Percentiles rank a stretch among this genome's conserved stretches.
phyloP scores from a whole-genome alignment of 305 asterid species.

The Withania somnifera region DNA sequence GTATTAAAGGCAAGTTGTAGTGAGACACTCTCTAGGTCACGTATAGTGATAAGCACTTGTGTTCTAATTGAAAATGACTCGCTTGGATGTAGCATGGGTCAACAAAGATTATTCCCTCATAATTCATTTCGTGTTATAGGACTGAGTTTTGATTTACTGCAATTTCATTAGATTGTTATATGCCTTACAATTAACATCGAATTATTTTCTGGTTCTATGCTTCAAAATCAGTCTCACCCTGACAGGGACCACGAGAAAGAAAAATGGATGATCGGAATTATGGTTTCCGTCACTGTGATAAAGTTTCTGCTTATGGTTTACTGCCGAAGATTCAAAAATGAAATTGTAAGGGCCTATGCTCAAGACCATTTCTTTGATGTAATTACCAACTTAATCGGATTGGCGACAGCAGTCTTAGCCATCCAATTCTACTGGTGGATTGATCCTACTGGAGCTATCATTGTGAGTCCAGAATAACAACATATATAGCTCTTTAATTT shows the following conservation, averaged over 20 bases:
- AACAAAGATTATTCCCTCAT: background rate
- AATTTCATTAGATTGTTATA: background rate
- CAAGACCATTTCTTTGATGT: constrained; percentile 92
- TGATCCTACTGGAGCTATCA: constrained; percentile 79
- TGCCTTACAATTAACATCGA: background rate
- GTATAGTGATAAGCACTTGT: background rate
- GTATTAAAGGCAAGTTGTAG: background rate
- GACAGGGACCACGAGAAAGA: constrained; percentile 46
- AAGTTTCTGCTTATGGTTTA: constrained; percentile 71
- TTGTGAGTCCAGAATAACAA: constrained; percentile 26
- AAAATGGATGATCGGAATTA: constrained; percentile 84
- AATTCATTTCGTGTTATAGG: background rate
- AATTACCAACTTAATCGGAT: constrained; percentile 75
- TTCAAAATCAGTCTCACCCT: constrained; percentile 33
- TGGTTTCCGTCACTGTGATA: constrained; percentile 68
- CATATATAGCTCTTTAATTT: background rate
- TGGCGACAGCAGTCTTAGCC: constrained; percentile 67
- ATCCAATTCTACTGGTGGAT: constrained; percentile 82
- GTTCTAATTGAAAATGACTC: background rate
- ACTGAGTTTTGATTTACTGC: background rate
- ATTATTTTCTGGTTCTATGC: background rate
- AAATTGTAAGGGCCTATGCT: constrained; percentile 74
- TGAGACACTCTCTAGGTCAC: background rate
- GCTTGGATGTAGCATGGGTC: background rate
- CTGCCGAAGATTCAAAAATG: constrained; percentile 72